phyloP scores from a whole-genome alignment of 768 basidiomycete genomes.

The Auricularia sp. region DNA sequence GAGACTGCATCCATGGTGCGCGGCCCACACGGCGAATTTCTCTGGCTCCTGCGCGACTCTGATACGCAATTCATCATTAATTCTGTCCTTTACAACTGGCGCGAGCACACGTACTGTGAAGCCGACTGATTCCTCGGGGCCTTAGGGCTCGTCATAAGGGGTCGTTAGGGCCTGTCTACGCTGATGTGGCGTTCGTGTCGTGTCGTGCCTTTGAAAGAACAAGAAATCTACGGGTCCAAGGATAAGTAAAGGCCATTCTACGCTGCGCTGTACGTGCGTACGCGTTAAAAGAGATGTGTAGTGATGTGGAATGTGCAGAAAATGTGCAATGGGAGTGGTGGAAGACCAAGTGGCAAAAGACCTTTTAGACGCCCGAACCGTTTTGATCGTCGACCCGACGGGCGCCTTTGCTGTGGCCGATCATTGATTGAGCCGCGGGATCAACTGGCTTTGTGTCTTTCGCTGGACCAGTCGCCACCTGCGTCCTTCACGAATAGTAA shows the following conservation, averaged over 20 bases:
- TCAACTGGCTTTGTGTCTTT: neutral
- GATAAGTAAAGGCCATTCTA: no score
- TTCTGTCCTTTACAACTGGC: no score
- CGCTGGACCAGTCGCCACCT: no score
- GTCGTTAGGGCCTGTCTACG: no score
- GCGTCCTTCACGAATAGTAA: no score
- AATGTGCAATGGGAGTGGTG: neutral
- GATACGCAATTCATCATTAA: neutral
- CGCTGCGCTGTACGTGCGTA: no score
- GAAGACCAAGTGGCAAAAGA: neutral
- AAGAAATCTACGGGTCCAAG: no score
- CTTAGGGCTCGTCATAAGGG: no score
- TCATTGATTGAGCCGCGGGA: neutral
- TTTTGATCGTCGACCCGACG: conserved; percentile 9
- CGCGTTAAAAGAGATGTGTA: neutral
- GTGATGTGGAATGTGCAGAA: neutral
- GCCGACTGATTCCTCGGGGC: no score
- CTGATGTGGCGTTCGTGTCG: no score
- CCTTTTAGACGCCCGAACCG: neutral
- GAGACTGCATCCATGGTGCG: neutral
- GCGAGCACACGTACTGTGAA: no score
- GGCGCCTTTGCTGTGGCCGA: neutral
- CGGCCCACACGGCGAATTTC: neutral
- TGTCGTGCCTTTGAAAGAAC: no score
- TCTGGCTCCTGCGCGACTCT: neutral